These are phyloP conservation scores for Spathaspora girioi DNA, from an alignment of 805 yeast species.

Conservation along the genomic window DNA sequence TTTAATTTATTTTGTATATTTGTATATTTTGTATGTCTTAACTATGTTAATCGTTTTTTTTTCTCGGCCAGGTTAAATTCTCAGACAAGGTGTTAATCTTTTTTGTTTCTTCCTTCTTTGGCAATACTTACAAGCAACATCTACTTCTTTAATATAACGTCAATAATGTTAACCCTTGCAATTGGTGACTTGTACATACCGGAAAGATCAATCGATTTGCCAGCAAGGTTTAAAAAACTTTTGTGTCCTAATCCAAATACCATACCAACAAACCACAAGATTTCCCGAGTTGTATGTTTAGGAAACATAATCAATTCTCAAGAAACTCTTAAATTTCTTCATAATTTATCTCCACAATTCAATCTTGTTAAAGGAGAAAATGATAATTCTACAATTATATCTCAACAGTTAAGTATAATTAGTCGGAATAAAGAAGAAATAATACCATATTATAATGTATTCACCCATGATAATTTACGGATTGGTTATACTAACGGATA, in stretches of 20 bases:
- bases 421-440: conserved; percentile 13
- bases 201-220: conserved; percentile 67
- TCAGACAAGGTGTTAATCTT: neutral
- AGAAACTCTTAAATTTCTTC: conserved; percentile 60
- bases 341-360: conserved; percentile 66
- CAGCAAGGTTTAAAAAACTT: conserved; percentile 65
- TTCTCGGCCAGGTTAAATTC: no score
- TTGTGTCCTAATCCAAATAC: conserved; percentile 58
- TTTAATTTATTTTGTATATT: neutral
- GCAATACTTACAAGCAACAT: neutral
- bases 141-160: neutral
- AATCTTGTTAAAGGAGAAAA: conserved; percentile 80
- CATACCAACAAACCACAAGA: conserved; percentile 51
- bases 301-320: conserved; percentile 78
- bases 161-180: conserved; percentile 48
- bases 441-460: conserved; percentile 62
- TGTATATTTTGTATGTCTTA: neutral
- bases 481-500: conserved; percentile 87
- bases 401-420: conserved; percentile 24
- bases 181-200: conserved; percentile 92
- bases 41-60: no score
- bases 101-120: neutral
- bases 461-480: conserved; percentile 65
- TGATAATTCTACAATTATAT: conserved; percentile 47
- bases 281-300: conserved; percentile 76